Evolutionary conservation across 495 filamentous ascomycete species (phyloP), one percentile per base, ranked within the genome.

Genomic region (Aspergillus nidulans): DNA sequence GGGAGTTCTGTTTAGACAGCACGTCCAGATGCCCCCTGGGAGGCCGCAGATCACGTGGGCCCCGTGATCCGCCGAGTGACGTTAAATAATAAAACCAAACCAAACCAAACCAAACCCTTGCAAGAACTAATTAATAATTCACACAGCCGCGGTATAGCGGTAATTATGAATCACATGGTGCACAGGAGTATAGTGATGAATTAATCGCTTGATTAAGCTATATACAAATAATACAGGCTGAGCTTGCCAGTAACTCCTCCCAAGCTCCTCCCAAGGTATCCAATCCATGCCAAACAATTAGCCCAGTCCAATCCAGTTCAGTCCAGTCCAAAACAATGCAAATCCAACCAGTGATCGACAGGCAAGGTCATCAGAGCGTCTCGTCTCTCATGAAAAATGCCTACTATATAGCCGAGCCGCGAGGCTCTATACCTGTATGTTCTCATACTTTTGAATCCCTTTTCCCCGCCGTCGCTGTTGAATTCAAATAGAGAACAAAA

Each of bases 271-370:
- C 36, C 54, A 51, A 56, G 46, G 32, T 45, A 45, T 41, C 38
- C 55, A 2, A 41, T 42, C 53, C 44, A 50, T 21, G 52, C 45
- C 44, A 49, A 39, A 39, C 36, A 39, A 39, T 39, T 39, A 26
- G 34, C 34, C 46, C 52, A 25, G 24, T 15, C 49, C 41, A 61
- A 41, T 40, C 44, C 18, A 50, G 21, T 1, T 41, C 32, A 55
- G n/a, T n/a, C n/a, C n/a, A n/a, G n/a, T 18, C 39, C 19, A 44
- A 38, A 36, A 15, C 53, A 44, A 49, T 24, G 51, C 60, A 42
- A 26, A 62, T 59, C 43, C 41, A 52, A 53, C 59, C 52, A 53
- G 49, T 53, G 54, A 60, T 16, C n/a, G 50, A 34, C 40, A 49
- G 47, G 21, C 24, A 32, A 49, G 47, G 47, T 49, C 47, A 39